Evolutionary conservation across 805 yeast genomes (phyloP), one percentile per base, ranked within the genome.

Genomic region (Vanderwaltozyma polyspora): DNA sequence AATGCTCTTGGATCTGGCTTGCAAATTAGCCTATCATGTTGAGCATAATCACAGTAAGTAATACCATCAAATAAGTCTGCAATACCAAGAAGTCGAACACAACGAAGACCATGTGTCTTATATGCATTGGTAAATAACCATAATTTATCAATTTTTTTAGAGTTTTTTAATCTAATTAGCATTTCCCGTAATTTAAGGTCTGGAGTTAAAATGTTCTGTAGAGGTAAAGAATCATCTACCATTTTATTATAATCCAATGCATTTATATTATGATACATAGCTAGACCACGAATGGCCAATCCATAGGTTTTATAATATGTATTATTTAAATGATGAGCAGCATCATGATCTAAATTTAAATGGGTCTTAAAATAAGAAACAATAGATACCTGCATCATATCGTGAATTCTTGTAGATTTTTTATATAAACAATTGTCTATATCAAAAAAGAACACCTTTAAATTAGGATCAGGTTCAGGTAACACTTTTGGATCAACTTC

Each of bases 51-150:
- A 61, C 98, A 91, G 59, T 64, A 89, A 1, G 96, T 85, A 45
- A 91, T 68, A 0, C 98, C 98, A 44, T 89, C 97, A 53, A 91
- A 87, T 35, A 85, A 53, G 54, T 87, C 95, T n/a, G 89, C 96
- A 19, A 89, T 56, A 2, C 95, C 96, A 32, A 89, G 63, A 31
- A 89, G 64, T 28, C 76, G 68, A 14, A 86, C 67, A 21, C 85
- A 94, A 32, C 96, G 67, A 29, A 76, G 48, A 0, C 89, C 98
- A 59, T 89, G 98, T 49, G 75, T 85, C 52, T 79, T 77, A 62
- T 89, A 89, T 2, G 98, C 97, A 55, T 89, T 89, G 4, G 98
- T 89, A 50, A 85, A 81, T 29, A 91, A 68, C 98, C 98, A 89
- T 42, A 89, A 62, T 49, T 77, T 68, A 47, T 76, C 79, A 37